Percentiles rank a stretch among this genome's conserved stretches.
Evolutionary conservation across 306 rosid genomes (phyloP).

Genomic region (Trifolium subterraneum): DNA sequence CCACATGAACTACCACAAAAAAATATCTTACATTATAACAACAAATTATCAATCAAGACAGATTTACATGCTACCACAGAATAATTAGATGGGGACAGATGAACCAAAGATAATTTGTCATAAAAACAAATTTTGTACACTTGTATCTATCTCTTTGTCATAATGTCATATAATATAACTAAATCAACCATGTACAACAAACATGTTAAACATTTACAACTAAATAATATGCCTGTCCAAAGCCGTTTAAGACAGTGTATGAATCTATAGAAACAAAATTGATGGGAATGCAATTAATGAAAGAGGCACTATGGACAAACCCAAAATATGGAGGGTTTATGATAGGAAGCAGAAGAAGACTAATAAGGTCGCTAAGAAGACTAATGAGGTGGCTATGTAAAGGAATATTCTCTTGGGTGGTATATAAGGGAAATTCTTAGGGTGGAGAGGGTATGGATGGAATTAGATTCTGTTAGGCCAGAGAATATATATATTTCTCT

Average conservation of each 20-base stretch:
- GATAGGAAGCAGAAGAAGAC: too few relatives aligned
- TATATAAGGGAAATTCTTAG: too few relatives aligned
- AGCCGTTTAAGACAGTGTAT: constrained; percentile 14
- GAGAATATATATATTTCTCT: neutral
- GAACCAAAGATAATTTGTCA: constrained; percentile 14
- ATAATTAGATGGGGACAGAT: constrained; percentile 23
- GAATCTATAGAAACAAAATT: constrained; percentile 17
- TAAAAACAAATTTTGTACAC: constrained; percentile 7
- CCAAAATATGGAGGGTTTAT: too few relatives aligned
- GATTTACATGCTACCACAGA: constrained; percentile 12
- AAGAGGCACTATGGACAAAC: too few relatives aligned
- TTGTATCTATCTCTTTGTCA: neutral
- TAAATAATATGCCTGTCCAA: constrained; percentile 5
- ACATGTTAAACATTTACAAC: constrained; percentile 12
- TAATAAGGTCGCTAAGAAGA: too few relatives aligned
- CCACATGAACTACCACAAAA: constrained; percentile 6
- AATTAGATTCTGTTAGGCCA: neutral
- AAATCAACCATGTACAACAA: constrained; percentile 20
- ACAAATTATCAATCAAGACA: constrained; percentile 15
- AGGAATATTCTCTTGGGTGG: too few relatives aligned
- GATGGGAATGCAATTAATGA: too few relatives aligned
- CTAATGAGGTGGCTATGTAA: too few relatives aligned
- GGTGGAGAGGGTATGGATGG: too few relatives aligned
- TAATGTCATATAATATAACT: neutral
- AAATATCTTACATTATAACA: neutral